A percentile compares a stretch with the other conserved stretches of the same genome.
Conservation (phyloP, 371 early-diverging fungal genomes). For the Mortierella sp. region DNA sequence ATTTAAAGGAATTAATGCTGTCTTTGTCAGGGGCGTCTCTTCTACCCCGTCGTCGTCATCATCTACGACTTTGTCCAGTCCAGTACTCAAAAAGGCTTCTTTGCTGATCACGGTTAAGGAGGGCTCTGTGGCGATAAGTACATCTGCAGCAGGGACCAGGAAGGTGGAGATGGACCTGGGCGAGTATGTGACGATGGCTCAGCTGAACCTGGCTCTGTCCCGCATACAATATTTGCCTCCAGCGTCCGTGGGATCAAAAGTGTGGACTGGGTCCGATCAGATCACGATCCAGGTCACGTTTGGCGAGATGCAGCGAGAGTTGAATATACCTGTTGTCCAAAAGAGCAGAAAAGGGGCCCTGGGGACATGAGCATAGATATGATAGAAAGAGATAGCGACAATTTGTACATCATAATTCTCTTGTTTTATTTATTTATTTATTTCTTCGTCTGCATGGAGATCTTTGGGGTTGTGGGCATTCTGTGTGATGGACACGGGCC, state of each 20-base stretch:
- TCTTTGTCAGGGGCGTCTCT: constrained; percentile 62
- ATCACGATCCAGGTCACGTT: constrained; percentile 39
- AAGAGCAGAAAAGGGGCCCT: constrained; percentile 3
- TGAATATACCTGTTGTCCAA: constrained; percentile 38
- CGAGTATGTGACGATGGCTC: constrained; percentile 40
- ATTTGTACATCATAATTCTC: no score
- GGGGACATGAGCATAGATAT: no score
- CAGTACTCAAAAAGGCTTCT: constrained; percentile 22
- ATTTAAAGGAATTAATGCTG: constrained; percentile 65
- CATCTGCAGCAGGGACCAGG: constrained; percentile 16
- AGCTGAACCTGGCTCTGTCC: constrained; percentile 36
- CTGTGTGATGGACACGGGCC: no score
- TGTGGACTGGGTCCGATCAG: constrained; percentile 20
- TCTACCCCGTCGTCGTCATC: not conserved
- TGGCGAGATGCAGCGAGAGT: constrained; percentile 33
- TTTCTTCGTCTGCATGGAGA: no score
- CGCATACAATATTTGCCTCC: constrained; percentile 46
- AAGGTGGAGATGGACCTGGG: constrained; percentile 45
- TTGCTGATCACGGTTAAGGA: constrained; percentile 19
- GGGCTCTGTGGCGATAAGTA: constrained; percentile 25
- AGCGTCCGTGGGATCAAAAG: not conserved
- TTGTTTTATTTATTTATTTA: no score
- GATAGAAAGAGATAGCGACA: no score
- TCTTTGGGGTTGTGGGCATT: no score
- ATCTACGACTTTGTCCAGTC: not conserved